Base-by-base conservation (phyloP, 208 protist genomes). In the Crithidia expoeki region DNA sequence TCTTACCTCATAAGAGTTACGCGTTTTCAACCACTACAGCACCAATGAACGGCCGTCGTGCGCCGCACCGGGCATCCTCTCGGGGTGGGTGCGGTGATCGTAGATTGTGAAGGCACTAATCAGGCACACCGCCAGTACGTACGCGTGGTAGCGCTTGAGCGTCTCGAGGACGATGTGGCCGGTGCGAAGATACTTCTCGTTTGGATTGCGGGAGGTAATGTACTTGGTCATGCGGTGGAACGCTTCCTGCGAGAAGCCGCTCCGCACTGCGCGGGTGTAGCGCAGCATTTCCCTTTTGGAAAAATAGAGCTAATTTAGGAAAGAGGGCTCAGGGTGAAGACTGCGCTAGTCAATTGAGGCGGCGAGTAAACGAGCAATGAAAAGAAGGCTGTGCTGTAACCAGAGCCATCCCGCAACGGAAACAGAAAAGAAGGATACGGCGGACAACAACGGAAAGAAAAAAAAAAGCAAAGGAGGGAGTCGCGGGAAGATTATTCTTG, bases 211-310 rank as follows among this genome's bases (percentile, higher is more conserved):
- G n/a, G 82, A 88, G n/a, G 81, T 92, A 49, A 95, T 88, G 74
- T 95, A 93, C 65, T 89, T 90, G 42, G 80, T 91, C 85, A 92
- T 92, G 34, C 89, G 83, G 63, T 94, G 82, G 65, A 94, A 92
- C 21, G 89, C 69, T 82, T 94, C 89, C 76, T 94, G 85, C 27
- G 88, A 91, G 61, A 94, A 94, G 51, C 78, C 79, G 28, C 79
- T 73, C 16, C 57, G 47, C 36, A 68, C 23, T 12, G 72, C 55
- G 28, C 33, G 53, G 25, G 79, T 72, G 52, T 23, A 33, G 57
- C 74, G 69, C 23, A 84, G 40, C 80, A 85, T 83, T 4, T 28
- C 6, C 52, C 21, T 51, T 0, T 53, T 33, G 10, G 0, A 59
- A 6, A 4, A n/a, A n/a, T n/a, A n/a, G n/a, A n/a, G n/a, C n/a